Evolutionary conservation across 495 filamentous ascomycete species (phyloP).

Genomic region (Hypoxylon intermedium): DNA sequence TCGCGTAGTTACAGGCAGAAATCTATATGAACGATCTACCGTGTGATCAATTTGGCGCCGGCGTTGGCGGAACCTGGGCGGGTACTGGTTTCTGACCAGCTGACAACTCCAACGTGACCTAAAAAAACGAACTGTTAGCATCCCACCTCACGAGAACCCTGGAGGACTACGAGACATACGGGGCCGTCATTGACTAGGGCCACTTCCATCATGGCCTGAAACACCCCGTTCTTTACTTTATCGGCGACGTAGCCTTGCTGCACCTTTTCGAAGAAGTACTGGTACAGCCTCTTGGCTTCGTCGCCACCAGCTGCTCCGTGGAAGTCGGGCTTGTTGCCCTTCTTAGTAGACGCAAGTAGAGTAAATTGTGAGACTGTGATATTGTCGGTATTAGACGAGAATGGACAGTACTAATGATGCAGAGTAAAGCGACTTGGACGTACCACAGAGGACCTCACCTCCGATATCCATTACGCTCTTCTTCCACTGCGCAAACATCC

Average conservation of each 20-base stretch:
- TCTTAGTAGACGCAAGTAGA: conserved; percentile 87
- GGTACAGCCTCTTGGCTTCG: conserved; percentile 80
- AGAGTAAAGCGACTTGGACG: conserved; percentile 31
- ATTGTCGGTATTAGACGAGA: conserved; percentile 1
- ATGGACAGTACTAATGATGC: neutral
- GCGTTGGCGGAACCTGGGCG: conserved; percentile 2
- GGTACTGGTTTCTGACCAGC: conserved; percentile 29
- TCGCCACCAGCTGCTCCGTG: conserved; percentile 82
- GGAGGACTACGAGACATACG: conserved; percentile 63
- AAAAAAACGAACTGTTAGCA: conserved; percentile 24
- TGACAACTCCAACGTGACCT: conserved; percentile 46
- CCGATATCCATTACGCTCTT: conserved; percentile 82
- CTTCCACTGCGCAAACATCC: conserved; percentile 72
- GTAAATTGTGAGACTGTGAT: conserved; percentile 95
- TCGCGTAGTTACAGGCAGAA: neutral
- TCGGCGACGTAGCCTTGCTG: conserved; percentile 73
- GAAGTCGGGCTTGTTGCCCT: conserved; percentile 94
- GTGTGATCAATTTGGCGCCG: conserved; percentile 13
- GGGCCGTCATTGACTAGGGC: conserved; percentile 92
- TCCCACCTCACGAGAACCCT: conserved; percentile 10
- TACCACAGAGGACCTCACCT: conserved; percentile 91
- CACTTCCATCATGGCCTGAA: conserved; percentile 99
- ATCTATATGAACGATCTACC: neutral
- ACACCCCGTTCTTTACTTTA: conserved; percentile 90
- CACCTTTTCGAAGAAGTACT: conserved; percentile 79